Percentiles rank a stretch among this genome's conserved stretches.
Evolutionary conservation across 305 asterid genomes (phyloP).

Genomic region (Fraxinus latifolia): DNA sequence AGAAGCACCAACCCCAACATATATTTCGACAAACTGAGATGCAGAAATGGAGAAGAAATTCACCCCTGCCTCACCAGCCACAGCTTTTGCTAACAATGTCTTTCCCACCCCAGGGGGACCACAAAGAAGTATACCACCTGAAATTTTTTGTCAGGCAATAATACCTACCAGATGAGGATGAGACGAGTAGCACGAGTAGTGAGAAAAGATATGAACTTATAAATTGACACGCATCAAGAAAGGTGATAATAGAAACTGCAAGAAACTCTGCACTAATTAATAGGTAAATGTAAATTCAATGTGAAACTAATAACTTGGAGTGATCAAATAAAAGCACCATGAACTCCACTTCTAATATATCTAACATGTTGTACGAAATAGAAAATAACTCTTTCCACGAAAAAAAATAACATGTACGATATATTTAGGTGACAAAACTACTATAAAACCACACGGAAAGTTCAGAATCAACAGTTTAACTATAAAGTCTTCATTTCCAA

Average conservation of each 20-base stretch:
- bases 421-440: background rate
- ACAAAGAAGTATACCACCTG: conserved; percentile 98
- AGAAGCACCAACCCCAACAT: conserved; percentile 98
- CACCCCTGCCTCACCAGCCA: conserved; percentile 99
- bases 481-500: background rate
- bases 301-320: background rate
- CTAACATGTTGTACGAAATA: background rate
- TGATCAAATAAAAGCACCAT: background rate
- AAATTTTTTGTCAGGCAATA: conserved; percentile 17
- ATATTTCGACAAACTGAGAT: conserved; percentile 95
- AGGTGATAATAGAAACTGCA: background rate
- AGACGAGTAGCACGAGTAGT: background rate
- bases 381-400: background rate
- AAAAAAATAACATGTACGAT: background rate
- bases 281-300: background rate
- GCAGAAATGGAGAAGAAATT: conserved; percentile 99
- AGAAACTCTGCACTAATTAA: background rate
- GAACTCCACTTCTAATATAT: background rate
- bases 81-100: conserved; percentile 94
- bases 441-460: background rate
- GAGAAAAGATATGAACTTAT: background rate
- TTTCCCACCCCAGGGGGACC: conserved; percentile 99
- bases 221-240: background rate
- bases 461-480: background rate
- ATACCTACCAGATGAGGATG: background rate